Evolutionary conservation across 73 alveolate species (phyloP), one percentile per base, ranked within the genome.

Genomic region (Urostyla sp.): DNA sequence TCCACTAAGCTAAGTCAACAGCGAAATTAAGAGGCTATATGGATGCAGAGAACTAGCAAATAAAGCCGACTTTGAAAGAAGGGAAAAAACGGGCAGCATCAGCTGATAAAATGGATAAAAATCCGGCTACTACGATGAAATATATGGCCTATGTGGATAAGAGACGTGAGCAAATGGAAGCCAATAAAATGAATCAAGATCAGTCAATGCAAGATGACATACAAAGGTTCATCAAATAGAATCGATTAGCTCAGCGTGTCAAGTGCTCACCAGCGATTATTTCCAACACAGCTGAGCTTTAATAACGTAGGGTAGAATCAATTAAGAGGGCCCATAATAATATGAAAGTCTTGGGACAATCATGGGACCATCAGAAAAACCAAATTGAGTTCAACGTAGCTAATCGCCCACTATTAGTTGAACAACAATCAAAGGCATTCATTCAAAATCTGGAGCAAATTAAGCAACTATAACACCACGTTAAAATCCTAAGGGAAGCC

Each of bases 1-100:
- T 96, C 91, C 87, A 93, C 75, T 94, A 95, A 54, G 94, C 98
- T 2, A 92, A 93, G 59, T 87, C 87, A 49, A 83, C 94, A 7
- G 94, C 88, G 13, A 84, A 81, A 11, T 26, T 75, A 48, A 72
- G 97, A 49, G 88, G 82, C 27, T 92, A 89, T 79, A 60, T 94
- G 75, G 98, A 94, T 78, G 52, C 53, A 40, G 99, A 91, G 63
- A 94, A 94, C 67, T 87, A 93, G 40, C 50, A 16, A 28, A 73
- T 73, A 0, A 73, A 51, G 35, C 74, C 85, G 37, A 48, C 85
- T 3, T 27, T 46, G 58, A 50, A 36, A 73, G 7, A 16, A 49
- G 23, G n/a, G n/a, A n/a, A n/a, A 16, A 49, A 16, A 32, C 60
- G 7, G 6, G 60, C 60, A 18, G 30, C 16, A 32, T 16, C 6